Base-by-base conservation (phyloP, 179 eudicot genomes). In the Silene noctiflora region DNA sequence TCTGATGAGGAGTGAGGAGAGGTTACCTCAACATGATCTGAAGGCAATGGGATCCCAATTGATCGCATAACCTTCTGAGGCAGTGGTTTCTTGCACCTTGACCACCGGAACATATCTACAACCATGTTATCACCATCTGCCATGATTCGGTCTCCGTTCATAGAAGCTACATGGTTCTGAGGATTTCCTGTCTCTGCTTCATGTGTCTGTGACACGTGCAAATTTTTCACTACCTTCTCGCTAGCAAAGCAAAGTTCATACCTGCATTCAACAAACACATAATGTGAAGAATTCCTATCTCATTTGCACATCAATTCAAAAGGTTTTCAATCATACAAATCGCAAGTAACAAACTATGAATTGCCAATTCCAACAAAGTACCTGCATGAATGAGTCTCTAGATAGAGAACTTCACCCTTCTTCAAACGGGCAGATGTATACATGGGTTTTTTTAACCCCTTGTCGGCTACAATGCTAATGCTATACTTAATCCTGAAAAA, bases 371-470 rank as follows among this genome's bases (percentile, higher is more conserved):
- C 31, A 6, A 53, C 8, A 78, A 8, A 48, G 44, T 85, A 94
- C 98, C 98, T 89, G 88, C 91, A 75, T 17, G 84, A 80, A 85
- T 87, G 98, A 63, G 96, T 94, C 83, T 94, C 98, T 79, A 94
- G 73, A 80, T 92, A 92, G 53, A 94, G 87, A 83, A 94, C 98
- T 81, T 94, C 98, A 51, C 98, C 98, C 82, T 90, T 94, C 82
- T 94, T 94, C 88, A 94, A 64, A 63, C 98, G 96, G 63, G 98
- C 94, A 80, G 97, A 92, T 46, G 98, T 92, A 79, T 85, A 94
- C 67, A 86, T 85, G 35, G 98, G 87, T 83, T 87, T 92, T 78
- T 94, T 94, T 73, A 94, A 87, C 59, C 98, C 98, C 83, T 94
- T 94, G 87, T 94, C 98, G 19, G 98, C 98, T 75, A 94, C 94